phyloP scores from a whole-genome alignment of 2,329 filamentous ascomycete species.

The Exserohilum turcica region DNA sequence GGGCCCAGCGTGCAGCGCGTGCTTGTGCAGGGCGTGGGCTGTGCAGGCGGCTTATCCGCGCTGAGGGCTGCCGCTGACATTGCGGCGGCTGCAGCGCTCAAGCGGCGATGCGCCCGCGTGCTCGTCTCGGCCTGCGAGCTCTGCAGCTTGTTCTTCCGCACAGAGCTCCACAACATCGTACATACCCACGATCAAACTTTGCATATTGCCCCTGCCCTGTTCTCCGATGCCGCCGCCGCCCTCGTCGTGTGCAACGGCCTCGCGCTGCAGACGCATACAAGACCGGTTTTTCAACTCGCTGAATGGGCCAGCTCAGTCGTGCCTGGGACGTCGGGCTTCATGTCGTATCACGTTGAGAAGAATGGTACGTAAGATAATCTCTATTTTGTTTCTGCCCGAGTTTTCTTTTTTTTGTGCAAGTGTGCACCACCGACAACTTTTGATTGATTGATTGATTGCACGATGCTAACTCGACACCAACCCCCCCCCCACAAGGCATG shows the following conservation, averaged over 20 bases:
- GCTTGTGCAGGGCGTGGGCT: conserved; percentile 48
- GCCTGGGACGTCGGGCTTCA: conserved; percentile 64
- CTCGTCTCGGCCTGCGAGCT: conserved; percentile 68
- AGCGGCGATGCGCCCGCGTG: conserved; percentile 65
- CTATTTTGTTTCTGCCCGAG: too few relatives aligned
- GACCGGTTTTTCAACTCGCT: conserved; percentile 62
- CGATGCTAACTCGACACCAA: neutral
- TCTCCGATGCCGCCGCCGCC: conserved; percentile 73
- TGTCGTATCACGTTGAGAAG: conserved; percentile 70
- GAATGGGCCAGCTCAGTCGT: conserved; percentile 69
- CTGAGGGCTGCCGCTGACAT: conserved; percentile 63
- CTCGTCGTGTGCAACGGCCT: conserved; percentile 68
- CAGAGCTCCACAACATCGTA: conserved; percentile 67
- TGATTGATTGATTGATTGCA: too few relatives aligned
- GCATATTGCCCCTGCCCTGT: conserved; percentile 68
- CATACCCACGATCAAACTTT: conserved; percentile 54
- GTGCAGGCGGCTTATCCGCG: conserved; percentile 47
- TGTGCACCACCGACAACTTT: too few relatives aligned
- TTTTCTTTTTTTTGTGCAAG: too few relatives aligned
- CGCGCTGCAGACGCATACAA: conserved; percentile 47
- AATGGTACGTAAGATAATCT: conserved; percentile 52
- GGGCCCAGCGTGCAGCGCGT: conserved; percentile 38
- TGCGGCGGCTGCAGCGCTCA: conserved; percentile 65
- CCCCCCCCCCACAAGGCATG: too few relatives aligned
- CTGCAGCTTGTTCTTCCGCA: conserved; percentile 60